These are phyloP conservation scores for Emericellopsis atlantica DNA, from an alignment of 2,329 filamentous ascomycete species.

Conservation along the genomic window DNA sequence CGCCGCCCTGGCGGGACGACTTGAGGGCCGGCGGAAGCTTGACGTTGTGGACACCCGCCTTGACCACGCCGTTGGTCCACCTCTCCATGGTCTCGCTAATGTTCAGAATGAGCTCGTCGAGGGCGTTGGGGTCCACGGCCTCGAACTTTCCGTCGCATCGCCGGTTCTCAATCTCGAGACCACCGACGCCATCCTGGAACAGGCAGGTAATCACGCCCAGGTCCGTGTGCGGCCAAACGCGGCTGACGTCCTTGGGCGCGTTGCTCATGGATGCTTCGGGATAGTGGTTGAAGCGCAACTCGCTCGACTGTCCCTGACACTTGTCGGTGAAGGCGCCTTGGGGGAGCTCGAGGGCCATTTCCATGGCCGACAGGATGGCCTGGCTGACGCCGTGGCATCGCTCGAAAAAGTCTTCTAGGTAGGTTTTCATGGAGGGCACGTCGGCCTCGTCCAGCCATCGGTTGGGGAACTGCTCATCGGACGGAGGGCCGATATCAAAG, in stretches of 20 bases:
- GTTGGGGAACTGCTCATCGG: constrained; percentile 10
- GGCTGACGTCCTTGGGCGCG: constrained; percentile 5
- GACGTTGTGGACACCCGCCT: constrained; percentile 1
- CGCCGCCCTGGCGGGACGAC: neutral
- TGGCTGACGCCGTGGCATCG: constrained; percentile 13
- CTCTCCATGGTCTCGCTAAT: constrained; percentile 19
- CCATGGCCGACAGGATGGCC: constrained; percentile 15
- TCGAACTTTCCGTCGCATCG: constrained; percentile 16
- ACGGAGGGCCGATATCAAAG: neutral
- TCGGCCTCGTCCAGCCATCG: constrained; percentile 22
- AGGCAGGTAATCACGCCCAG: constrained; percentile 14
- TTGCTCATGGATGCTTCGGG: constrained; percentile 10
- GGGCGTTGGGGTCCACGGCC: constrained; percentile 12
- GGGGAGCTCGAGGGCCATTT: constrained; percentile 16
- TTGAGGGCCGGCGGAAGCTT: constrained; percentile 1
- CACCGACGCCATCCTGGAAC: constrained; percentile 26
- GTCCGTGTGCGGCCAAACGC: constrained; percentile 6
- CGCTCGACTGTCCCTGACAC: constrained; percentile 5
- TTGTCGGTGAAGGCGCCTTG: constrained; percentile 5
- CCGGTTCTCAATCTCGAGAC: constrained; percentile 27
- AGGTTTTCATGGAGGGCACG: constrained; percentile 20
- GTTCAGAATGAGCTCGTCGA: constrained; percentile 16
- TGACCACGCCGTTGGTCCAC: constrained; percentile 13
- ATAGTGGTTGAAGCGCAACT: constrained; percentile 7
- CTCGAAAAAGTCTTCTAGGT: constrained; percentile 16